Percentiles rank a stretch among this genome's conserved stretches.
Conservation (phyloP, 306 rosid genomes). For the Vicia villosa region DNA sequence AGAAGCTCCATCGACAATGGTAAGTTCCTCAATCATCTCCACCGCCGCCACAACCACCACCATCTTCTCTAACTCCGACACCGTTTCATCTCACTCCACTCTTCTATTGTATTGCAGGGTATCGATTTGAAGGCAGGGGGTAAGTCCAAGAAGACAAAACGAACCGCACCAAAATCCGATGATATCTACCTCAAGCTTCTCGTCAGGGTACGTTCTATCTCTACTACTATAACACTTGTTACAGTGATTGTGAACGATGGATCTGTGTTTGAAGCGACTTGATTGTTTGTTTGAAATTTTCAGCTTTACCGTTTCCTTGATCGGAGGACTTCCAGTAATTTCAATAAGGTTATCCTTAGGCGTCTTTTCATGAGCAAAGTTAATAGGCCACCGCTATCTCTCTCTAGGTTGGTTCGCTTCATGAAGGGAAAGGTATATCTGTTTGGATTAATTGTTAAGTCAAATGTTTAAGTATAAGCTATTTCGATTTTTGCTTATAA, state of each 20-base stretch:
- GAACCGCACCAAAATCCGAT: slow-evolving; percentile 71
- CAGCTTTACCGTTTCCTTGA: slow-evolving; percentile 71
- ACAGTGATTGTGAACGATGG: neutral
- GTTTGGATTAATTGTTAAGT: neutral
- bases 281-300: neutral
- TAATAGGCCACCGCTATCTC: slow-evolving; percentile 68
- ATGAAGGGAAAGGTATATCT: slow-evolving; percentile 49
- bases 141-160: slow-evolving; percentile 72
- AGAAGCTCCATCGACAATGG: slow-evolving; percentile 49
- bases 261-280: neutral
- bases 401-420: slow-evolving; percentile 63
- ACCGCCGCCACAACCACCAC: neutral
- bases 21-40: neutral
- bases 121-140: slow-evolving; percentile 88
- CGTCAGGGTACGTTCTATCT: slow-evolving; percentile 52
- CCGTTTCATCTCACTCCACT: neutral
- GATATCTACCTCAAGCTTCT: slow-evolving; percentile 80
- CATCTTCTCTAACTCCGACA: neutral
- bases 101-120: slow-evolving; percentile 45
- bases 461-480: neutral
- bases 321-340: slow-evolving; percentile 58
- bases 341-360: slow-evolving; percentile 63
- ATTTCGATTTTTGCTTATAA: neutral
- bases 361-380: slow-evolving; percentile 81
- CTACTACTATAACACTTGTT: neutral